Conservation (phyloP, 2,329 filamentous ascomycete species). For the Penicillium hordei region DNA sequence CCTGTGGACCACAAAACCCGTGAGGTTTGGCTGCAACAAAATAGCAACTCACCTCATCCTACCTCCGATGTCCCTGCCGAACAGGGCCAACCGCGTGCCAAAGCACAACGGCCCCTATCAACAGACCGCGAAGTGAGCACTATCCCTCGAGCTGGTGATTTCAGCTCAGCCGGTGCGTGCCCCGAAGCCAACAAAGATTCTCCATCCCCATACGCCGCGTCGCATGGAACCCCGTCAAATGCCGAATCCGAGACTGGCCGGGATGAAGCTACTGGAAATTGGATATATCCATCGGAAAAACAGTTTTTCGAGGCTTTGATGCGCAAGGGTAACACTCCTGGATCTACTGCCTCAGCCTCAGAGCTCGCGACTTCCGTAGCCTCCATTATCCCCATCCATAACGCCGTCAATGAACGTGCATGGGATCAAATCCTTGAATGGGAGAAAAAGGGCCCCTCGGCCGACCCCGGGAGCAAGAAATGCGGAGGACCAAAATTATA, state of each 20-base stretch:
- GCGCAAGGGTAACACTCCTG: constrained; percentile 77
- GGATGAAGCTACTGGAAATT: constrained; percentile 73
- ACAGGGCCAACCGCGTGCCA: constrained; percentile 28
- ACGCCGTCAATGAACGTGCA: constrained; percentile 94
- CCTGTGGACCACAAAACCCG: constrained; percentile 90
- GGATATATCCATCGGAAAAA: constrained; percentile 94
- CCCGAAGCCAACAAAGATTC: constrained; percentile 25
- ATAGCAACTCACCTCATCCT: constrained; percentile 39
- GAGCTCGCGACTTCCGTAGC: constrained; percentile 71
- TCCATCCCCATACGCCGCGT: constrained; percentile 32
- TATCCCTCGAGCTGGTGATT: constrained; percentile 65
- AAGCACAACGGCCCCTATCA: constrained; percentile 53
- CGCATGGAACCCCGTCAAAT: constrained; percentile 60
- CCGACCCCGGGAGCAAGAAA: constrained; percentile 59
- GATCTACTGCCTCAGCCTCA: constrained; percentile 44
- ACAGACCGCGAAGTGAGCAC: constrained; percentile 72
- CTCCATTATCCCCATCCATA: constrained; percentile 94
- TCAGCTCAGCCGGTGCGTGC: constrained; percentile 18
- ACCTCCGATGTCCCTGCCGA: constrained; percentile 28
- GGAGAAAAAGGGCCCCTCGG: constrained; percentile 67
- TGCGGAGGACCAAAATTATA: constrained; percentile 79
- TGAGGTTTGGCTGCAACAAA: constrained; percentile 74
- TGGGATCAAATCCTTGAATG: constrained; percentile 90
- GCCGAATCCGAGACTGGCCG: constrained; percentile 74
- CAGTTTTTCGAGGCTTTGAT: constrained; percentile 98